phyloP scores from a whole-genome alignment of 805 yeast genomes.

The Candida piceae region DNA sequence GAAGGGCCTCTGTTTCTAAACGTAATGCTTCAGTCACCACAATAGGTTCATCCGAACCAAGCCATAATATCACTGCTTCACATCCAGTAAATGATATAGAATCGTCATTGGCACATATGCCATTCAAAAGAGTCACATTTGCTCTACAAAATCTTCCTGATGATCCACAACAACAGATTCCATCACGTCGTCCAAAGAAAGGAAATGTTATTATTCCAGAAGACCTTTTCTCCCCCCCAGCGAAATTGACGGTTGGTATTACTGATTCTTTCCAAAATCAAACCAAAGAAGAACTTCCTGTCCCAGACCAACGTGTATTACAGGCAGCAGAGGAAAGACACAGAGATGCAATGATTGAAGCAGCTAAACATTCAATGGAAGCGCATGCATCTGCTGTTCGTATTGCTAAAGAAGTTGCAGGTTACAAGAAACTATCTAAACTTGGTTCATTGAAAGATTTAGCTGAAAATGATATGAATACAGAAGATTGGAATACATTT shows the following conservation, averaged over 20 bases:
- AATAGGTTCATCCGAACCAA: conserved; percentile 1
- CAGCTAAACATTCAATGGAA: conserved; percentile 69
- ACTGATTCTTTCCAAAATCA: conserved; percentile 39
- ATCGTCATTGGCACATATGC: conserved; percentile 23
- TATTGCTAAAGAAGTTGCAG: conserved; percentile 60
- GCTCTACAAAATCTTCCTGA: conserved; percentile 43
- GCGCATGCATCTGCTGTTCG: conserved; percentile 69
- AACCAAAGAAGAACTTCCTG: conserved; percentile 23
- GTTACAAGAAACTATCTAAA: conserved; percentile 30
- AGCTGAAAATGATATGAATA: conserved; percentile 22
- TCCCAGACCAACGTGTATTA: conserved; percentile 43
- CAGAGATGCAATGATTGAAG: conserved; percentile 47
- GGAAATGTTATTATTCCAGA: conserved; percentile 61
- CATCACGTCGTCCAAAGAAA: conserved; percentile 47
- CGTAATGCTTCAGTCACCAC: background rate
- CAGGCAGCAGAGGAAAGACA: conserved; percentile 57
- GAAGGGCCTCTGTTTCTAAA: conserved; percentile 5
- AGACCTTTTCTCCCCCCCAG: conserved; percentile 58
- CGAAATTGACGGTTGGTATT: conserved; percentile 64
- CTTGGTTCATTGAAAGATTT: conserved; percentile 17
- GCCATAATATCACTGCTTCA: no score
- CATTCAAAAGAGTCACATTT: conserved; percentile 44
- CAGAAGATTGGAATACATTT: conserved; percentile 12
- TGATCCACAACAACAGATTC: conserved; percentile 61
- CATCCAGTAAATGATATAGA: background rate